Percentiles rank a stretch among this genome's conserved stretches.
phyloP scores from a whole-genome alignment of 192 early-diverging fungal genomes.

The Rhizophagus sp. region DNA sequence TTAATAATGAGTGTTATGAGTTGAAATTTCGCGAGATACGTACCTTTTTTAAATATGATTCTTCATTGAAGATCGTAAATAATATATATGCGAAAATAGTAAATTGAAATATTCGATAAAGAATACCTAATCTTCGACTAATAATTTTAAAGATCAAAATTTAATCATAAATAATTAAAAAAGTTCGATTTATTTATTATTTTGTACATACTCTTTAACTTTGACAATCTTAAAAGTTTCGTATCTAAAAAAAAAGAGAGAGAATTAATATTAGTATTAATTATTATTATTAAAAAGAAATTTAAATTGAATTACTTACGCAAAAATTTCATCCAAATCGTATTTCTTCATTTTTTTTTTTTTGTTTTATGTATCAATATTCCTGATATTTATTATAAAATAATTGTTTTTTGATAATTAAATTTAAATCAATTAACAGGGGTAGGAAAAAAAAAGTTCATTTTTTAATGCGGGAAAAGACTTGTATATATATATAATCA shows the following conservation, averaged over 20 bases:
- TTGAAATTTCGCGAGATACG: not conserved
- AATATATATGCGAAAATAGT: conserved; percentile 9
- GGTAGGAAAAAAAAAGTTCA: no score
- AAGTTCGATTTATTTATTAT: not conserved
- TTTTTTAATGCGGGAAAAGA: no score
- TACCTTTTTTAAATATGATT: conserved; percentile 29
- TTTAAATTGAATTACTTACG: not conserved
- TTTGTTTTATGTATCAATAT: no score
- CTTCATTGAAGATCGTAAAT: not conserved
- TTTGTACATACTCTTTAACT: conserved; percentile 18
- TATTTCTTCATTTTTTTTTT: not conserved
- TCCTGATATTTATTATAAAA: no score
- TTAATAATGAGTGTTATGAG: not conserved
- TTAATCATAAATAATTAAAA: not conserved
- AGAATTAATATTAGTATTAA: no score
- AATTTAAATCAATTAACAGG: no score
- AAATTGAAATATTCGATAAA: conserved; percentile 10
- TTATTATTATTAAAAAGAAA: not conserved
- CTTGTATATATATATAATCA: no score
- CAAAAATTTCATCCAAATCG: not conserved
- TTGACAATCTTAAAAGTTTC: conserved; percentile 19
- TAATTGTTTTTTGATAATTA: no score
- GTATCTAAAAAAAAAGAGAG: not conserved
- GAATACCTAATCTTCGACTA: conserved; percentile 10
- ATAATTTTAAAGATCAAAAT: not conserved